A percentile compares a stretch with the other conserved stretches of the same genome.
Evolutionary conservation across 495 filamentous ascomycete genomes (phyloP).

Genomic region (Paragyromitra xinjiangensis): DNA sequence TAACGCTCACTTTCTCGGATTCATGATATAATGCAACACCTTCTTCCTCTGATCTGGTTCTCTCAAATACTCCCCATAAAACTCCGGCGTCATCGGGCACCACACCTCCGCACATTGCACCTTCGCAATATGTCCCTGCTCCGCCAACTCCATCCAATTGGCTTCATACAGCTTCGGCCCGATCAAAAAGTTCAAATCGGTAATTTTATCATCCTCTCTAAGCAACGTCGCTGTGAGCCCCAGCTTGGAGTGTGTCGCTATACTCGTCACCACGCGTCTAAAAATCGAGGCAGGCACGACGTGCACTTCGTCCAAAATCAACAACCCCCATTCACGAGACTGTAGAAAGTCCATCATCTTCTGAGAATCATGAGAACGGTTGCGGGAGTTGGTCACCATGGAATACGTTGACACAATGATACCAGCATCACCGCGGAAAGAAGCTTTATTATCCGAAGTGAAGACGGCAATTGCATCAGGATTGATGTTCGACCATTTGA

Average conservation of each 20-base stretch:
- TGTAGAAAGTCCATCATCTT: slow-evolving; percentile 98
- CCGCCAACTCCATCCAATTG: slow-evolving; percentile 98
- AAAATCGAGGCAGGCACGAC: slow-evolving; percentile 97
- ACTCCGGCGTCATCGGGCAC: slow-evolving; percentile 99
- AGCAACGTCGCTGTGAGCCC: slow-evolving; percentile 94
- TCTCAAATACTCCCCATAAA: slow-evolving; percentile 91
- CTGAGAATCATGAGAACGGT: slow-evolving; percentile 87
- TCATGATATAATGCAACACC: slow-evolving; percentile 91
- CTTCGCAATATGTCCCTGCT: slow-evolving; percentile 95
- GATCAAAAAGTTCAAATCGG: slow-evolving; percentile 96
- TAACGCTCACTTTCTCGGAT: slow-evolving; percentile 77
- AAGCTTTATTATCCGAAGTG: slow-evolving; percentile 90
- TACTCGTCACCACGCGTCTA: slow-evolving; percentile 85
- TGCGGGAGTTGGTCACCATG: slow-evolving; percentile 91
- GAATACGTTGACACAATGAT: slow-evolving; percentile 98
- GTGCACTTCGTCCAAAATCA: slow-evolving; percentile 98
- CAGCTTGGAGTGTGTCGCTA: slow-evolving; percentile 95
- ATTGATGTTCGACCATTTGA: slow-evolving; percentile 98
- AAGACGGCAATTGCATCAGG: slow-evolving; percentile 93
- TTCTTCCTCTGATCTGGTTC: slow-evolving; percentile 73
- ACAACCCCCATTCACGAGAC: slow-evolving; percentile 93
- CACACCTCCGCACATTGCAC: slow-evolving; percentile 99
- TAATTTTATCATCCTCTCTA: slow-evolving; percentile 97
- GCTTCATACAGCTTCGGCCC: slow-evolving; percentile 98
- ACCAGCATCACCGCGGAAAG: slow-evolving; percentile 86